phyloP scores from a whole-genome alignment of 129 eudicot species.

The Ambrosia artemisiifolia region DNA sequence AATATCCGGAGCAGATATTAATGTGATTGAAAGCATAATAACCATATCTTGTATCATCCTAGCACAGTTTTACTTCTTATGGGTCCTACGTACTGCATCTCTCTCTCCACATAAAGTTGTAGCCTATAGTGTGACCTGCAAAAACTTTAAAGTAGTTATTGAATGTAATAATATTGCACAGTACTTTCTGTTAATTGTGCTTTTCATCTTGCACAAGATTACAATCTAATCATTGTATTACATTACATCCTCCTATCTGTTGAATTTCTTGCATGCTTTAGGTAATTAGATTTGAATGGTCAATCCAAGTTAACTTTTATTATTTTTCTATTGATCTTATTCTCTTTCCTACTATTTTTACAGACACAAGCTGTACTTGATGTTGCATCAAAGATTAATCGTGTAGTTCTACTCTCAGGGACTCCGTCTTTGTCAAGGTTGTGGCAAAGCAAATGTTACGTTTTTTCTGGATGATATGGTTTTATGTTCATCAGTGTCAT shows the following conservation, averaged over 20 bases:
- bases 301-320: conserved; percentile 10
- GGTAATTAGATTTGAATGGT: conserved; percentile 1
- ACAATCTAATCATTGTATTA: not conserved
- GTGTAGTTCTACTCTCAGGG: conserved; percentile 78
- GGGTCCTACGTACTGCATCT: not conserved
- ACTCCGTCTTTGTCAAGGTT: conserved; percentile 99
- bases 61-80: not conserved
- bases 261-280: conserved; percentile 6
- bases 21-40: not conserved
- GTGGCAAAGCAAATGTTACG: conserved; percentile 25
- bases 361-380: conserved; percentile 83
- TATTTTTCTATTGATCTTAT: not conserved
- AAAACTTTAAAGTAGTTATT: not conserved
- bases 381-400: conserved; percentile 68
- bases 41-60: not conserved
- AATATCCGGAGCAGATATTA: not conserved
- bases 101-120: not conserved
- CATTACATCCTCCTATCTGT: not conserved
- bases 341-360: conserved; percentile 23
- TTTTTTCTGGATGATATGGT: conserved; percentile 3
- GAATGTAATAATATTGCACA: not conserved
- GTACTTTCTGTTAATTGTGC: not conserved
- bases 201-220: conserved; percentile 5
- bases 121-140: not conserved
- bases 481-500: conserved; percentile 18